A percentile compares a stretch with the other conserved stretches of the same genome.
Conservation (phyloP, 345 rosid genomes). For the Aquilaria malaccensis region DNA sequence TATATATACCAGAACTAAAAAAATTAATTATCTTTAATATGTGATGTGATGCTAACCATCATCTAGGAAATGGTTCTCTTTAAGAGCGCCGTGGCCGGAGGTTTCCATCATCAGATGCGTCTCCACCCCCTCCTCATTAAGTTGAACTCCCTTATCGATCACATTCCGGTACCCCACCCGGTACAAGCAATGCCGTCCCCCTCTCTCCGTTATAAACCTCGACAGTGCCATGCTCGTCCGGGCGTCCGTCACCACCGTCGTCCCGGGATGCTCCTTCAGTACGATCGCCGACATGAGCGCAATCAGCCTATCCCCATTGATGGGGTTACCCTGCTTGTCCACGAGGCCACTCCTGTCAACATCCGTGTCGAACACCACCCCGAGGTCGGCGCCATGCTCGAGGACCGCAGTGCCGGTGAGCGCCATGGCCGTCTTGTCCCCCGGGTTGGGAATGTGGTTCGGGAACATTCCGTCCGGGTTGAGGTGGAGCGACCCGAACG, state of each 20-base stretch:
- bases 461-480: constrained; percentile 95
- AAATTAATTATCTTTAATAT: neutral
- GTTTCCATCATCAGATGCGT: constrained; percentile 97
- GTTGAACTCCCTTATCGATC: constrained; percentile 79
- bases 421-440: constrained; percentile 80
- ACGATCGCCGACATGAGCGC: constrained; percentile 84
- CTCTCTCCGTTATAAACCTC: constrained; percentile 57
- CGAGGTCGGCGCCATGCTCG: constrained; percentile 65
- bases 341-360: constrained; percentile 94
- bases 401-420: constrained; percentile 75
- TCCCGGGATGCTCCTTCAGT: constrained; percentile 74
- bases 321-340: constrained; percentile 67
- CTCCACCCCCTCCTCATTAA: constrained; percentile 69
- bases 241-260: constrained; percentile 79
- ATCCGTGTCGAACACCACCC: constrained; percentile 95
- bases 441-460: constrained; percentile 91
- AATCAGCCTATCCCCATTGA: constrained; percentile 86
- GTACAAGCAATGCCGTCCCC: constrained; percentile 85
- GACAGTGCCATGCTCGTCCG: constrained; percentile 80
- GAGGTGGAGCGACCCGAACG: constrained; percentile 75
- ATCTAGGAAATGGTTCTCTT: constrained; percentile 85
- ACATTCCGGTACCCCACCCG: constrained; percentile 92
- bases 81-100: constrained; percentile 92
- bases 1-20: neutral
- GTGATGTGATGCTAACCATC: constrained; percentile 40